Conservation (phyloP, 2,329 filamentous ascomycete genomes). For the Dichotomopilus funicola region DNA sequence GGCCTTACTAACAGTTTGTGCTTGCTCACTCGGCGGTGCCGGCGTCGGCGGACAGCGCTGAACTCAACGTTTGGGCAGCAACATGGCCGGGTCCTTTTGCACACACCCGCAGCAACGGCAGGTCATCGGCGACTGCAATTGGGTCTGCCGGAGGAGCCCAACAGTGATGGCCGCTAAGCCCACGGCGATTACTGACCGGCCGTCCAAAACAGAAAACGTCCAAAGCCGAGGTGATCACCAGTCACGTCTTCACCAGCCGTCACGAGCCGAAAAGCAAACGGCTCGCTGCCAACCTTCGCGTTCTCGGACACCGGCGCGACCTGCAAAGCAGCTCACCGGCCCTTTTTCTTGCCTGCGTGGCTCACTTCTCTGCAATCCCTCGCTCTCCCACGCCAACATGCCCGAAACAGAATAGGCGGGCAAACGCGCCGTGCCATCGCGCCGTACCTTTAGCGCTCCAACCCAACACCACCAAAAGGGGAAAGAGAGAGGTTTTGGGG, state of each 20-base stretch:
- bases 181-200: not conserved
- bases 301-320: too few species aligned
- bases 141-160: not conserved
- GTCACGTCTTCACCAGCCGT: not conserved
- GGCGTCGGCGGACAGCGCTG: too few species aligned
- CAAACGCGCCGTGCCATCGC: not conserved
- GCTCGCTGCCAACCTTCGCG: not conserved
- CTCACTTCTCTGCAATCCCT: not conserved
- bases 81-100: too few species aligned
- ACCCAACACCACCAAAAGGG: not conserved
- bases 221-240: not conserved
- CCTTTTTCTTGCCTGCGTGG: not conserved
- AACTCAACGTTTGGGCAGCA: too few species aligned
- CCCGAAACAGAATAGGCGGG: not conserved
- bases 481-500: too few species aligned
- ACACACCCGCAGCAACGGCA: too few species aligned
- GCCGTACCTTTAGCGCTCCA: not conserved
- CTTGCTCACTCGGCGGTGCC: too few species aligned
- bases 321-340: too few species aligned
- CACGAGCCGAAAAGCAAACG: slow-evolving; percentile 5
- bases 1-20: too few species aligned
- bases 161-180: not conserved
- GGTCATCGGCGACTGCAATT: not conserved
- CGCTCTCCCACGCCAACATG: not conserved
- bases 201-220: not conserved